These are phyloP conservation scores for Boletus austroedulis DNA, from an alignment of 1,284 basidiomycete species.

Conservation along the genomic window DNA sequence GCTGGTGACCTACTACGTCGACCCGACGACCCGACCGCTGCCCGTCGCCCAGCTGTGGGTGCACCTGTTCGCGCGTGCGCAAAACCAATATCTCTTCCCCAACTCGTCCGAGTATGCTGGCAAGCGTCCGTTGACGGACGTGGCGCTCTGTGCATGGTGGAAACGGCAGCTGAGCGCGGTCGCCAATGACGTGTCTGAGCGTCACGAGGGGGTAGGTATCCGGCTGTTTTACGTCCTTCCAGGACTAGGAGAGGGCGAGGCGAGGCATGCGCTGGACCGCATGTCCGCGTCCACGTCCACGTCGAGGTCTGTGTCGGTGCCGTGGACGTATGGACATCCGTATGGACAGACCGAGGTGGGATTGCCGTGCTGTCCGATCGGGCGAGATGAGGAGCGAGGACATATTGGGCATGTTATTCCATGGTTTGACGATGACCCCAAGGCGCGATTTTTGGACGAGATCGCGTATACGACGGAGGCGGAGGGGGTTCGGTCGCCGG, in stretches of 20 bases:
- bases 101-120: slow-evolving; percentile 74
- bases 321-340: slow-evolving; percentile 76
- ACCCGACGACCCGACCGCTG: slow-evolving; percentile 63
- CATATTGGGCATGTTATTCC: slow-evolving; percentile 78
- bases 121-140: slow-evolving; percentile 79
- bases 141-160: slow-evolving; percentile 92
- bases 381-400: slow-evolving; percentile 16
- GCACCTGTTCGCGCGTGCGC: slow-evolving; percentile 89
- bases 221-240: slow-evolving; percentile 70
- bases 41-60: slow-evolving; percentile 62
- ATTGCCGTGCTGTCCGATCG: no score
- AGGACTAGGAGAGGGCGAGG: slow-evolving; percentile 70
- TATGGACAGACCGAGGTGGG: slow-evolving; percentile 62
- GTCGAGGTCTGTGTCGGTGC: slow-evolving; percentile 8
- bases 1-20: slow-evolving; percentile 67
- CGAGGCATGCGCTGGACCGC: slow-evolving; percentile 55
- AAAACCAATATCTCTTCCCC: slow-evolving; percentile 92
- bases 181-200: slow-evolving; percentile 34
- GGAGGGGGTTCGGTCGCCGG: slow-evolving; percentile 59
- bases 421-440: slow-evolving; percentile 90
- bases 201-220: slow-evolving; percentile 26
- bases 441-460: slow-evolving; percentile 87
- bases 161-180: slow-evolving; percentile 66
- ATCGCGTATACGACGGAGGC: slow-evolving; percentile 69
- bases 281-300: slow-evolving; percentile 23